phyloP scores from a whole-genome alignment of 495 filamentous ascomycete species.

The Penicillium paradoxum region DNA sequence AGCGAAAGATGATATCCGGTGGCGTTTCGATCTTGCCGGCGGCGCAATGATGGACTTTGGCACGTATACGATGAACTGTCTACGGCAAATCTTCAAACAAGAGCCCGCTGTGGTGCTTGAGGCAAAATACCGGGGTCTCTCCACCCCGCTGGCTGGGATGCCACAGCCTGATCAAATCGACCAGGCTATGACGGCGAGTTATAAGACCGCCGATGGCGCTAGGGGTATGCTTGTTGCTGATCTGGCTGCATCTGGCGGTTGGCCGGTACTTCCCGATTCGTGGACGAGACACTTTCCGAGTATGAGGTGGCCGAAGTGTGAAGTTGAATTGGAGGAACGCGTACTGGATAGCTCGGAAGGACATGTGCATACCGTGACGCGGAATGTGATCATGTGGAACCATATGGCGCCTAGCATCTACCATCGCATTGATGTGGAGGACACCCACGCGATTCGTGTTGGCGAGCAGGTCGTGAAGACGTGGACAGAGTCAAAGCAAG shows the following conservation, averaged over 20 bases:
- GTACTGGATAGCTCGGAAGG: neutral
- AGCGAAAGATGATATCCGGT: slow-evolving; percentile 50
- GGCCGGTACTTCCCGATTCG: neutral
- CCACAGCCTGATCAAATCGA: slow-evolving; percentile 30
- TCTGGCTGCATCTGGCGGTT: neutral
- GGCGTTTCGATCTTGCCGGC: slow-evolving; percentile 47
- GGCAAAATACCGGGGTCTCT: neutral
- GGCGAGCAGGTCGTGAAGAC: slow-evolving; percentile 26
- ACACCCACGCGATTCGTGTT: slow-evolving; percentile 34
- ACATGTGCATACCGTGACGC: neutral
- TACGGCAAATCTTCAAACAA: slow-evolving; percentile 36
- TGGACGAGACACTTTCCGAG: neutral
- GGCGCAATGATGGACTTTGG: slow-evolving; percentile 57
- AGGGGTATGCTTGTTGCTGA: neutral
- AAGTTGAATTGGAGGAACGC: slow-evolving; percentile 19
- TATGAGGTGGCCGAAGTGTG: neutral
- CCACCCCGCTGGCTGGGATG: slow-evolving; percentile 27
- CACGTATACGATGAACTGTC: slow-evolving; percentile 42
- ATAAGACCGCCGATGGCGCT: neutral
- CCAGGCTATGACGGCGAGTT: neutral
- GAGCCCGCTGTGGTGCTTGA: slow-evolving; percentile 21
- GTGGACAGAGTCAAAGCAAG: slow-evolving; percentile 38
- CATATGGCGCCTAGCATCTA: neutral
- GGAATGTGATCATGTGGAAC: slow-evolving; percentile 23
- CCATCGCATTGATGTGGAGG: slow-evolving; percentile 50